These are phyloP conservation scores for Neospora caninum DNA, from an alignment of 169 alveolate genomes.

Conservation along the genomic window DNA sequence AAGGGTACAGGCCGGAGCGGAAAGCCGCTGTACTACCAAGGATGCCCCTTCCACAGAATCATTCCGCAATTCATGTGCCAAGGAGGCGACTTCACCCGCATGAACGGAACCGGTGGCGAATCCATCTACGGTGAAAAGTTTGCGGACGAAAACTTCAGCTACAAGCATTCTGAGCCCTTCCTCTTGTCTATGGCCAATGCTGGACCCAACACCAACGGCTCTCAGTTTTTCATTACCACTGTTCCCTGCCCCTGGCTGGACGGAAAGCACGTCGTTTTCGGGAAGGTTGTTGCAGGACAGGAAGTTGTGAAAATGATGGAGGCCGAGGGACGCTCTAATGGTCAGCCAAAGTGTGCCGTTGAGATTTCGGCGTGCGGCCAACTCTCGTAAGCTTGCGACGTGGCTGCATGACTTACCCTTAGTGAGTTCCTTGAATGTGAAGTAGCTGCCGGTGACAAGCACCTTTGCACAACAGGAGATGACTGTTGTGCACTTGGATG, in stretches of 20 bases:
- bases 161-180: slow-evolving; percentile 92
- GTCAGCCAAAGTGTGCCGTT: slow-evolving; percentile 79
- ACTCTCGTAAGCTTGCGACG: slow-evolving; percentile 26
- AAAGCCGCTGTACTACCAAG: slow-evolving; percentile 91
- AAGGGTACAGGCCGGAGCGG: slow-evolving; percentile 76
- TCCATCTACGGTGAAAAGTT: slow-evolving; percentile 94
- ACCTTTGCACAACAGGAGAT: not conserved
- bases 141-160: slow-evolving; percentile 93
- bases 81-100: slow-evolving; percentile 99
- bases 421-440: not conserved
- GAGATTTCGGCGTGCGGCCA: slow-evolving; percentile 94
- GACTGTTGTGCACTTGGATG: not conserved
- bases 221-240: slow-evolving; percentile 97
- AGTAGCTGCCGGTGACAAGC: not conserved
- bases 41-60: slow-evolving; percentile 93
- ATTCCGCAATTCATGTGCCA: slow-evolving; percentile 96
- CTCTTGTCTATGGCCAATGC: slow-evolving; percentile 97
- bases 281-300: slow-evolving; percentile 92
- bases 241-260: slow-evolving; percentile 97
- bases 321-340: slow-evolving; percentile 75
- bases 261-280: slow-evolving; percentile 97
- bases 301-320: slow-evolving; percentile 94
- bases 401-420: not conserved
- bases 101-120: slow-evolving; percentile 84
- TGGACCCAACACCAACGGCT: slow-evolving; percentile 98